phyloP scores from a whole-genome alignment of 208 protist genomes.

The Leishmania arabica region DNA sequence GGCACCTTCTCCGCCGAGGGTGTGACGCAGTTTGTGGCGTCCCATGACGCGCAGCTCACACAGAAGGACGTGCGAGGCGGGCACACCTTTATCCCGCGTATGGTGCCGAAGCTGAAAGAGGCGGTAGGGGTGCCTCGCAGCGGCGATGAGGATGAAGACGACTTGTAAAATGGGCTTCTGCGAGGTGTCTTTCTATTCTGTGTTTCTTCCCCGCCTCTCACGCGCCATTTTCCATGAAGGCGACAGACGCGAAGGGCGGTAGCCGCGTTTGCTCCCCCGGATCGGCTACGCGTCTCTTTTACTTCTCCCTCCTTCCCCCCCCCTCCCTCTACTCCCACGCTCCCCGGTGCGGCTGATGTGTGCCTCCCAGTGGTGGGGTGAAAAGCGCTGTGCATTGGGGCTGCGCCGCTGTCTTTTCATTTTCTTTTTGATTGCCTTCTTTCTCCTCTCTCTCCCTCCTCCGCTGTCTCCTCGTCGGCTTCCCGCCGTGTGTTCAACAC shows the following conservation, averaged over 20 bases:
- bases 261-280: no score
- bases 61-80: constrained; percentile 16
- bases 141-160: constrained; percentile 11
- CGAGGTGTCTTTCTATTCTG: not conserved
- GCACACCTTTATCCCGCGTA: constrained; percentile 26
- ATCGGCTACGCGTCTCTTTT: not conserved
- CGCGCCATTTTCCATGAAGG: not conserved
- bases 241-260: not conserved
- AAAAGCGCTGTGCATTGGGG: not conserved
- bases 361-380: not conserved
- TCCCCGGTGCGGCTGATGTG: not conserved
- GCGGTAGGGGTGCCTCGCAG: not conserved
- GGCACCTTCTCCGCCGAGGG: constrained; percentile 37
- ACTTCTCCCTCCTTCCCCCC: not conserved
- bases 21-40: constrained; percentile 33
- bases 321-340: no score
- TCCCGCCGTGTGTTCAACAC: not conserved
- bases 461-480: not conserved
- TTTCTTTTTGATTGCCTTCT: not conserved
- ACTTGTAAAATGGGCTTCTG: constrained; percentile 16
- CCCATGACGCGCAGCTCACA: constrained; percentile 10
- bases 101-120: constrained; percentile 29
- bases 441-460: not conserved
- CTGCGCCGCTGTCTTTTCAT: not conserved
- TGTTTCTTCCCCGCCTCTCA: not conserved